These are phyloP conservation scores for Phytophthora ohioensis DNA, from an alignment of 352 stramenopile species.

Conservation along the genomic window DNA sequence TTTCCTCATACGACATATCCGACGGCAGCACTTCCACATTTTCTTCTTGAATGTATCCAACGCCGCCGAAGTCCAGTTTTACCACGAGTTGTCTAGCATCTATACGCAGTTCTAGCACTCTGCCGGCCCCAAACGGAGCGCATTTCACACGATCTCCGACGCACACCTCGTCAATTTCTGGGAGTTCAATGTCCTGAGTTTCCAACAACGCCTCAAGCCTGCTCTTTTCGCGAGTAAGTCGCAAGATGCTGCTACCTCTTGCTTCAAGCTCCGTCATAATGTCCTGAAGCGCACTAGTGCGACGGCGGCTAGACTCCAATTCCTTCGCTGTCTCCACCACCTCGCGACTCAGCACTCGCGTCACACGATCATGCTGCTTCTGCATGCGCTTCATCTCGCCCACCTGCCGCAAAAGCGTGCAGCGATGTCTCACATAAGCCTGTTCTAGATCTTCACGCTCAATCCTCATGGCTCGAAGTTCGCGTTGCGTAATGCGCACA, in stretches of 20 bases:
- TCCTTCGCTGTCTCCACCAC: slow-evolving; percentile 62
- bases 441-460: slow-evolving; percentile 84
- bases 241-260: slow-evolving; percentile 57
- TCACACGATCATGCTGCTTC: slow-evolving; percentile 74
- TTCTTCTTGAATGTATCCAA: slow-evolving; percentile 69
- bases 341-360: slow-evolving; percentile 49
- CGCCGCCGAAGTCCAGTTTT: slow-evolving; percentile 49
- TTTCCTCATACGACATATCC: slow-evolving; percentile 61
- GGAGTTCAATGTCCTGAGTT: slow-evolving; percentile 50
- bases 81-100: slow-evolving; percentile 55
- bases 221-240: slow-evolving; percentile 73
- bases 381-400: slow-evolving; percentile 75
- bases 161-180: slow-evolving; percentile 72
- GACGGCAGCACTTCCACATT: slow-evolving; percentile 61
- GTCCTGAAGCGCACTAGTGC: slow-evolving; percentile 78
- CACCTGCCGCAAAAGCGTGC: slow-evolving; percentile 70
- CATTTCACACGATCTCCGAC: slow-evolving; percentile 64
- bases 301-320: slow-evolving; percentile 73
- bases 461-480: slow-evolving; percentile 70
- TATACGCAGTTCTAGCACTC: slow-evolving; percentile 52
- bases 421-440: slow-evolving; percentile 73
- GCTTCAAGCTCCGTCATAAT: slow-evolving; percentile 85
- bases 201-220: slow-evolving; percentile 61
- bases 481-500: slow-evolving; percentile 79
- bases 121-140: slow-evolving; percentile 50